Evolutionary conservation across 306 rosid genomes (phyloP), one percentile per base, ranked within the genome.

Genomic region (Malus sylvestris): DNA sequence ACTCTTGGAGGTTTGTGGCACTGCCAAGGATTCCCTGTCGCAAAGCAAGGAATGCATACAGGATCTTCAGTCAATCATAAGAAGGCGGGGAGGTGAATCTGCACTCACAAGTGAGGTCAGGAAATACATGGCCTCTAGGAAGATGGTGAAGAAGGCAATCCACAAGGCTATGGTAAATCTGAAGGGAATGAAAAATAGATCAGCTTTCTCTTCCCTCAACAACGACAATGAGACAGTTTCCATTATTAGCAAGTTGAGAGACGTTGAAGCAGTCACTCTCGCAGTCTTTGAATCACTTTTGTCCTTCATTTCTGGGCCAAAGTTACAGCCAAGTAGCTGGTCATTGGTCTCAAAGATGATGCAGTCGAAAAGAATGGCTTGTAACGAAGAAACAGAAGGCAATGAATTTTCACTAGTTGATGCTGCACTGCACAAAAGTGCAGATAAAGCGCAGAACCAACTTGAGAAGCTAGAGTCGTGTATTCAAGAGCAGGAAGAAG

Each of bases 111-210:
- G 27, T 45, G 90, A 81, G 82, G 73, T 66, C 18, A 76, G 18
- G 71, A 86, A 86, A 65, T 83, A 78, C 77, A 73, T 86, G 15
- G 59, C 71, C 84, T 81, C 87, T 1, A 81, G 77, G 66, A 86
- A 81, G 74, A 67, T 67, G 33, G 80, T 79, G 68, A 83, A 76
- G 38, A 83, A 72, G 32, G 61, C 80, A 66, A 78, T 77, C 72
- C 73, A 66, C 46, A 79, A 76, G 80, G 79, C 81, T 20, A 61
- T 74, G 15, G 22, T 19, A 3, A 68, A 67, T 75, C 46, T 65
- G 2, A 82, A 76, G 68, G 72, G 65, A 13, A 45, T 25, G 2
- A 45, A 71, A 68, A 78, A 29, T 6, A 74, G 23, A 68, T 35
- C 77, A 29, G 11, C 38, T 20, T 38, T n/a, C 19, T 25, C 29